These are phyloP conservation scores for Sphagnurus paluster DNA, from an alignment of 1,284 basidiomycete species.

Conservation along the genomic window DNA sequence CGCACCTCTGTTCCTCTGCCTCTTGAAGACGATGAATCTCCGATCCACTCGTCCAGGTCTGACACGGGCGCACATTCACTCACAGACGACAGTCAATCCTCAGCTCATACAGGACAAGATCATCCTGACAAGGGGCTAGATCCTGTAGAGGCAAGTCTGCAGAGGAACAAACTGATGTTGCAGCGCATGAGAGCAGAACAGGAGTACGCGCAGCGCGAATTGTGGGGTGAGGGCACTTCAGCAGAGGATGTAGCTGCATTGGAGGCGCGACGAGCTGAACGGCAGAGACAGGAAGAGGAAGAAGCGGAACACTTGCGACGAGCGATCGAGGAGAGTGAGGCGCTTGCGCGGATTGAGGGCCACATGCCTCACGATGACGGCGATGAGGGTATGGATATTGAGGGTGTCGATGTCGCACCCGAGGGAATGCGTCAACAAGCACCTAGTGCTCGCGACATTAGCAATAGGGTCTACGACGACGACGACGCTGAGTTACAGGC, in stretches of 20 bases:
- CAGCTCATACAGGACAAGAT: slow-evolving; percentile 13
- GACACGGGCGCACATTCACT: slow-evolving; percentile 22
- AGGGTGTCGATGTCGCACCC: too few relatives aligned
- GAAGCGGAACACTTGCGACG: slow-evolving; percentile 62
- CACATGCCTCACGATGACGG: slow-evolving; percentile 51
- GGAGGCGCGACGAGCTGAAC: slow-evolving; percentile 28
- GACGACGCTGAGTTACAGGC: slow-evolving; percentile 87
- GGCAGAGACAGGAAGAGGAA: slow-evolving; percentile 40
- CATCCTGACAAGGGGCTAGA: slow-evolving; percentile 37
- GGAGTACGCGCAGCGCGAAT: slow-evolving; percentile 62
- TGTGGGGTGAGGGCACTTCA: slow-evolving; percentile 45
- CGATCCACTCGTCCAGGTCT: slow-evolving; percentile 7
- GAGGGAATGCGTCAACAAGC: too few relatives aligned
- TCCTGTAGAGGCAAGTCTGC: slow-evolving; percentile 66
- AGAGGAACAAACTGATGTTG: slow-evolving; percentile 61
- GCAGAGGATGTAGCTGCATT: slow-evolving; percentile 25
- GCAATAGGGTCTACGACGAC: slow-evolving; percentile 69
- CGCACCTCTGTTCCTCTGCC: slow-evolving; percentile 17
- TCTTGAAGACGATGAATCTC: slow-evolving; percentile 14
- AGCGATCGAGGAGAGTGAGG: slow-evolving; percentile 70
- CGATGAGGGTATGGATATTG: slow-evolving; percentile 43
- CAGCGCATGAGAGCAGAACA: slow-evolving; percentile 70
- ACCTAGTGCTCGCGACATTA: neutral
- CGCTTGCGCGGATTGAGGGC: slow-evolving; percentile 39
- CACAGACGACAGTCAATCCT: slow-evolving; percentile 4